Conservation (phyloP, 352 stramenopile species). For the Globisporangium irregulare region DNA sequence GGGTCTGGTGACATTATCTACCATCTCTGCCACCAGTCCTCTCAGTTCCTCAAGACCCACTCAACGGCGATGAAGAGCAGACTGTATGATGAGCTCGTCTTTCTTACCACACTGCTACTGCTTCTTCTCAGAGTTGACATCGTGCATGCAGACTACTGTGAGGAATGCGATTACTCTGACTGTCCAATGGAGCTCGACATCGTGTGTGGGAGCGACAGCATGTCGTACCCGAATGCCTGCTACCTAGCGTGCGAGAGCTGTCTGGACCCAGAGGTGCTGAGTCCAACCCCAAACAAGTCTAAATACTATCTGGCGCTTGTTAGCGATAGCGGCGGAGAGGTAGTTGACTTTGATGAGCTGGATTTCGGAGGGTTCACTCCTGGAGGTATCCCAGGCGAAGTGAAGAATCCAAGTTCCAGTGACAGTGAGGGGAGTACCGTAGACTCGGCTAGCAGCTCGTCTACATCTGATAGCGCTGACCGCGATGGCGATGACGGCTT, state of each 20-base stretch:
- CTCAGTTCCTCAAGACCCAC: no score
- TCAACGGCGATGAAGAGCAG: not conserved
- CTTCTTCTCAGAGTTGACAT: not conserved
- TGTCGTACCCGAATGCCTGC: constrained; percentile 20
- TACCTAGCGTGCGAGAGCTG: constrained; percentile 9
- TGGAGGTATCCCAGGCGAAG: not conserved
- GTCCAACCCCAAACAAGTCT: not conserved
- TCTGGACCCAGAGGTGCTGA: not conserved
- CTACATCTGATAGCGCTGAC: not conserved
- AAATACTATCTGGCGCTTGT: not conserved
- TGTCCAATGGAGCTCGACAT: not conserved
- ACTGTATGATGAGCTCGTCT: not conserved
- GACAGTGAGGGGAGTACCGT: no score
- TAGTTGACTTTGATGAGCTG: not conserved
- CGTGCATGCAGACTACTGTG: not conserved
- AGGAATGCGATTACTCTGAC: not conserved
- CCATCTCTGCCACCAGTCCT: no score
- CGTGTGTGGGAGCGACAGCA: constrained; percentile 21
- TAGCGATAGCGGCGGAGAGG: not conserved
- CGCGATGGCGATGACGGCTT: no score
- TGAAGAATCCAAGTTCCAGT: not conserved
- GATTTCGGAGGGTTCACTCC: not conserved
- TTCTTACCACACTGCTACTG: not conserved
- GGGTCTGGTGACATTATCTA: not conserved
- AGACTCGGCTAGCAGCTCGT: not conserved